Base-by-base conservation (phyloP, 805 yeast species). In the Barnettozyma vustinii region DNA sequence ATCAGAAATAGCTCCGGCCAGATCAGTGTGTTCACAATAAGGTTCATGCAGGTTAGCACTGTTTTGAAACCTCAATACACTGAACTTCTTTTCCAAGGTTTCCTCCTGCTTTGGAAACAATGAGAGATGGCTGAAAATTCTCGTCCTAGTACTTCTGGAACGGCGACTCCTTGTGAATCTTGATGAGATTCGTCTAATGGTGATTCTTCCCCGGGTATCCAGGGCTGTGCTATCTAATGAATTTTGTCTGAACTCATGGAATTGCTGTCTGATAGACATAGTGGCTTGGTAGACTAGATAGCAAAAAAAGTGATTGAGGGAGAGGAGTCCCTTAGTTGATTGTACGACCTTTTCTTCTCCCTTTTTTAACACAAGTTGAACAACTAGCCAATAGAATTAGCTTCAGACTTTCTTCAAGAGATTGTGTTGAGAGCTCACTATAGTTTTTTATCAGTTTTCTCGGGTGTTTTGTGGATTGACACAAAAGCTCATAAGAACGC, bases 151-250 rank as follows among this genome's bases (percentile, higher is more conserved):
- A 12, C 30, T 10, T 26, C 18, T 41, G 2, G 44, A 39, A 20
- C 37, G 44, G 41, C 20, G 39, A 9, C 36, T 21, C 41, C 35
- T 47, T 19, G 42, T 26, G 8, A 48, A 36, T 16, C 21, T 48
- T 9, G 45, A 35, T 27, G 51, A 48, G 12, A 48, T 48, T 20
- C 33, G 25, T 44, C 51, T 48, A 23, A 44, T 44, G 15, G 47
- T 42, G 26, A 12, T 3, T 25, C 44, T 39, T 7, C 44, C 43
- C 12, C 26, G 18, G 12, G 21, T 19, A 15, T 35, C 32, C 27
- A 25, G 19, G 6, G 27, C 19, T 32, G 47, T 13, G 10, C 35
- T 44, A 16, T 44, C n/a, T 5, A 39, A 8, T 7, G 46, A 39
- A 39, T 19, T 39, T n/a, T 37, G 44, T 43, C 23, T 39, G 15